Evolutionary conservation across 2,329 filamentous ascomycete species (phyloP), one percentile per base, ranked within the genome.

Genomic region (Microascus cirrosus): DNA sequence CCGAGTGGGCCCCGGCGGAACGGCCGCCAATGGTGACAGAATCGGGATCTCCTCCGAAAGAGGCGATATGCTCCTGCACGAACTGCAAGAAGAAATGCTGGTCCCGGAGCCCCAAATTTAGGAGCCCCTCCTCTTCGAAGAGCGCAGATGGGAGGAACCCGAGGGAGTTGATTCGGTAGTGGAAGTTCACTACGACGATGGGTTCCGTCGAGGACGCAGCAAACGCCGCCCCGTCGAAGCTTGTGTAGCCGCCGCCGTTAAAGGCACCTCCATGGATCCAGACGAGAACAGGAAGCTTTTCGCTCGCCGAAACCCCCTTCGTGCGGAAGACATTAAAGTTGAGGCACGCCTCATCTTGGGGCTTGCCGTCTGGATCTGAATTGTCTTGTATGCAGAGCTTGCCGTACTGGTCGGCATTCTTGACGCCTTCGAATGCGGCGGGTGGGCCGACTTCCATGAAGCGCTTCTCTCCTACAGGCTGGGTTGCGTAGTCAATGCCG

Each of bases 11-110:
- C 53, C 82, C 81, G 0, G 82, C 79, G 11, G 75, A 78, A 60
- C 81, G 77, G 0, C 82, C 81, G 59, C 74, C 75, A 20, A 83
- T 73, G 0, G 79, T 82, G 0, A 85, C 77, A 7, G 76, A 72
- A 1, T 65, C 61, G 0, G 73, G 72, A 56, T 84, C 75, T 2
- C 81, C 80, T 0, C 81, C 80, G 57, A 84, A 84, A 1, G 71
- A 65, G 1, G 66, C 62, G 56, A 84, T 80, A 59, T 84, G 67
- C 10, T 70, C 71, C 54, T 81, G 74, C 0, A 83, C 75, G 72
- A 81, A 84, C 61, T 76, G 65, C 1, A 84, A 65, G 2, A 77
- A 74, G 3, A 75, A 74, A 15, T 74, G 71, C 62, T 82, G 78
- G 59, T 83, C 80, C 2, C 78, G 68, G 0, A 83, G 65, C 0